These are phyloP conservation scores for Debaryomyces hansenii DNA, from an alignment of 805 yeast species.

Conservation along the genomic window DNA sequence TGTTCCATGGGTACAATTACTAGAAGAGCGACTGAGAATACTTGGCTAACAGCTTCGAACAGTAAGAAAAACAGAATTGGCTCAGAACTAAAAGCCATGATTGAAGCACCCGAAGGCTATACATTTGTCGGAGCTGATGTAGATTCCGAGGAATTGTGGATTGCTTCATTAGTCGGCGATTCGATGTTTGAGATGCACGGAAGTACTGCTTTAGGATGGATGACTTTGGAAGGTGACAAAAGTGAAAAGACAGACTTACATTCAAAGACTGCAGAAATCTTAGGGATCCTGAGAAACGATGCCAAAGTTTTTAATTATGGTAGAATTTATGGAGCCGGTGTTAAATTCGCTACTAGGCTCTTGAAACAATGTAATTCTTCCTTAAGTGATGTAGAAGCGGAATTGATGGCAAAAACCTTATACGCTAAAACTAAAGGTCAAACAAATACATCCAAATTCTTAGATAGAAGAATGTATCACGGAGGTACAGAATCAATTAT, in stretches of 20 bases:
- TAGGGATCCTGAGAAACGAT: conserved; percentile 86
- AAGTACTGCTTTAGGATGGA: conserved; percentile 97
- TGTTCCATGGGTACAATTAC: conserved; percentile 97
- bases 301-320: conserved; percentile 97
- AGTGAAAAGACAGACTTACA: conserved; percentile 91
- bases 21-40: conserved; percentile 92
- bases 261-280: conserved; percentile 85
- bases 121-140: conserved; percentile 98
- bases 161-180: conserved; percentile 93
- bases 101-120: conserved; percentile 86
- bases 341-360: conserved; percentile 81
- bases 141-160: conserved; percentile 98
- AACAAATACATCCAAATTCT: conserved; percentile 17
- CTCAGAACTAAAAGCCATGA: conserved; percentile 85
- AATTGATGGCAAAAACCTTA: conserved; percentile 58
- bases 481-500: conserved; percentile 95
- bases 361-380: conserved; percentile 80
- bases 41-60: conserved; percentile 97
- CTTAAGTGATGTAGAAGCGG: conserved; percentile 66
- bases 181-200: conserved; percentile 88
- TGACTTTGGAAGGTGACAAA: conserved; percentile 96
- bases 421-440: conserved; percentile 84
- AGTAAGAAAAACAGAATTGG: conserved; percentile 86
- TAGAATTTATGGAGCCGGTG: conserved; percentile 96
- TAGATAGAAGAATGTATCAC: conserved; percentile 49